These are phyloP conservation scores for Pulveroboletus sp. DNA, from an alignment of 1,284 basidiomycete genomes.

Conservation along the genomic window DNA sequence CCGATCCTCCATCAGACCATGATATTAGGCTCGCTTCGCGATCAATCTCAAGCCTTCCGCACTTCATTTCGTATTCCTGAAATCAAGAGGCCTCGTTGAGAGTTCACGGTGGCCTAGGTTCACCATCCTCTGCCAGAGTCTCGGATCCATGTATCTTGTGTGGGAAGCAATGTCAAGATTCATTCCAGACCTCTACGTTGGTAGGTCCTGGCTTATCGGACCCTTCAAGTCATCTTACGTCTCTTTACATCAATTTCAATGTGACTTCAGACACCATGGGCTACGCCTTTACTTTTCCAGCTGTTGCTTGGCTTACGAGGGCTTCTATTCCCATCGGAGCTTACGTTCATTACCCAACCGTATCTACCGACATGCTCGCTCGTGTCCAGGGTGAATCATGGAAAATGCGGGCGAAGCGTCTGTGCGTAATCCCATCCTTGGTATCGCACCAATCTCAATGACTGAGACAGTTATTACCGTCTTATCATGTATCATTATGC, in stretches of 20 bases:
- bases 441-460: slow-evolving; percentile 4
- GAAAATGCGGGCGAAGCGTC: slow-evolving; percentile 47
- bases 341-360: slow-evolving; percentile 97
- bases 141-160: slow-evolving; percentile 84
- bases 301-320: slow-evolving; percentile 60
- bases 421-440: slow-evolving; percentile 16
- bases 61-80: slow-evolving; percentile 80
- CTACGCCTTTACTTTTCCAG: slow-evolving; percentile 90
- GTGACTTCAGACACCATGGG: slow-evolving; percentile 91
- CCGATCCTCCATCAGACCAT: background rate
- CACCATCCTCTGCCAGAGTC: slow-evolving; percentile 88
- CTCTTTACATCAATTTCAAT: background rate
- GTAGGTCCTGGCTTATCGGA: slow-evolving; percentile 43
- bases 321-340: slow-evolving; percentile 75
- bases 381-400: slow-evolving; percentile 80
- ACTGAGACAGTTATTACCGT: slow-evolving; percentile 75
- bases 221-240: background rate
- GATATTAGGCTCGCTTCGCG: slow-evolving; percentile 76
- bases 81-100: slow-evolving; percentile 73
- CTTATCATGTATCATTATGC: slow-evolving; percentile 86
- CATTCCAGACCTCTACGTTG: slow-evolving; percentile 89
- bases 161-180: slow-evolving; percentile 78
- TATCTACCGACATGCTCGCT: slow-evolving; percentile 91
- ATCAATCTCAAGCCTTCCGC: slow-evolving; percentile 67
- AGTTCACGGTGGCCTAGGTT: slow-evolving; percentile 85